Percentiles rank a stretch among this genome's conserved stretches.
phyloP scores from a whole-genome alignment of 1,139 yeast genomes.

The Sugiyamaella sp. region DNA sequence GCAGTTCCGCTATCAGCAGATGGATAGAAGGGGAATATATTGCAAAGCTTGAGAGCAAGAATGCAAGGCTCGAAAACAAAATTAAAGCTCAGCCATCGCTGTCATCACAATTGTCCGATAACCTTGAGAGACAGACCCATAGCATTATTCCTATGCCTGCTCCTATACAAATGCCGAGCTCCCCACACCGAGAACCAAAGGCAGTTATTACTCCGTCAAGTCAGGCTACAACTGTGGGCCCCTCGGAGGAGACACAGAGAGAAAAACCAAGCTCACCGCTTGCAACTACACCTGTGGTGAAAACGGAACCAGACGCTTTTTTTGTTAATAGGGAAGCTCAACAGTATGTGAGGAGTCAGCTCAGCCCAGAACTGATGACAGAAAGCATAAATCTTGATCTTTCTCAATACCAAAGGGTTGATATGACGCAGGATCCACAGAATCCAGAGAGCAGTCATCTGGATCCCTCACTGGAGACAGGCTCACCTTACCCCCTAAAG shows the following conservation, averaged over 20 bases:
- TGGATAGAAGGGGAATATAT: constrained; percentile 12
- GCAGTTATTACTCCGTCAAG: constrained; percentile 2
- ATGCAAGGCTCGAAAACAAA: neutral
- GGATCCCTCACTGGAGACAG: constrained; percentile 3
- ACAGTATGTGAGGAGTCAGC: constrained; percentile 3
- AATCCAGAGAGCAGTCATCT: neutral
- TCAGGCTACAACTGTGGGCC: constrained; percentile 13
- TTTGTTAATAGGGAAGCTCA: neutral
- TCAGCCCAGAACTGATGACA: constrained; percentile 17
- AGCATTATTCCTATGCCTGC: neutral
- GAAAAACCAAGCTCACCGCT: neutral
- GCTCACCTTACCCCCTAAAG: neutral
- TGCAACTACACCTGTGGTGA: neutral
- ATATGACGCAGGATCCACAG: constrained; percentile 4
- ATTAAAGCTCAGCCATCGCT: neutral
- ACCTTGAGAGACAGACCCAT: neutral
- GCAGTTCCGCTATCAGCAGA: neutral
- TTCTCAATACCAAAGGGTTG: constrained; percentile 10
- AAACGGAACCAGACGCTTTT: neutral
- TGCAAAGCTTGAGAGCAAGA: constrained; percentile 8
- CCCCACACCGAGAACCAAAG: neutral
- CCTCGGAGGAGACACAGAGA: constrained; percentile 4
- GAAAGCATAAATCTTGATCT: constrained; percentile 22
- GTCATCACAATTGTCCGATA: neutral
- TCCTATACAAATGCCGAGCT: neutral